phyloP scores from a whole-genome alignment of 257 asterid species.

The Oldenlandia corymbosa region DNA sequence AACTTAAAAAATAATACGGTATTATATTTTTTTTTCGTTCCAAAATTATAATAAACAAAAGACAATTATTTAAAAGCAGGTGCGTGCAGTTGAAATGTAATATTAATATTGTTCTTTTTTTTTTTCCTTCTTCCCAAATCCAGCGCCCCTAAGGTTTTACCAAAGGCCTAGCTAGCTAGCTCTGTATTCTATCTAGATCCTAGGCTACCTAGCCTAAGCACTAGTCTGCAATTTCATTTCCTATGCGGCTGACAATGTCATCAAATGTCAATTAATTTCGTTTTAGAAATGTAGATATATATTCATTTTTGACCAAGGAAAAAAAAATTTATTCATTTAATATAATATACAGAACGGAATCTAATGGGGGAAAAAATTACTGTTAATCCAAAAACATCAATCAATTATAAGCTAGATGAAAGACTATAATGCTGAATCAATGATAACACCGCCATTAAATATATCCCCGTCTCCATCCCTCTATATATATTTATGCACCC shows the following conservation, averaged over 20 bases:
- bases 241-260: constrained; percentile 22
- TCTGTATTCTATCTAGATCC: constrained; percentile 32
- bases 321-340: no score
- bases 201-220: constrained; percentile 22
- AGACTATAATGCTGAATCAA: constrained; percentile 1
- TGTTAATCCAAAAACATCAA: no score
- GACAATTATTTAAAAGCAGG: no score
- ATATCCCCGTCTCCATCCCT: constrained; percentile 14
- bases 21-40: no score
- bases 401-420: not conserved
- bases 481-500: constrained; percentile 20
- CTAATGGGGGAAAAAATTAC: no score
- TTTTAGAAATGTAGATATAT: no score
- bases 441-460: not conserved
- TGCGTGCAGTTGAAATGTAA: no score
- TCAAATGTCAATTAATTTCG: constrained; percentile 17
- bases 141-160: constrained; percentile 12
- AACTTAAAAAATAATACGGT: no score
- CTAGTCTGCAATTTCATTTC: constrained; percentile 24
- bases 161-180: not conserved
- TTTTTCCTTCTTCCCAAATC: constrained; percentile 2
- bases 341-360: no score
- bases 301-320: no score
- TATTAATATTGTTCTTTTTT: no score
- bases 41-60: no score